These are phyloP conservation scores for Trichoderma virens DNA, from an alignment of 495 filamentous ascomycete species.

Conservation along the genomic window DNA sequence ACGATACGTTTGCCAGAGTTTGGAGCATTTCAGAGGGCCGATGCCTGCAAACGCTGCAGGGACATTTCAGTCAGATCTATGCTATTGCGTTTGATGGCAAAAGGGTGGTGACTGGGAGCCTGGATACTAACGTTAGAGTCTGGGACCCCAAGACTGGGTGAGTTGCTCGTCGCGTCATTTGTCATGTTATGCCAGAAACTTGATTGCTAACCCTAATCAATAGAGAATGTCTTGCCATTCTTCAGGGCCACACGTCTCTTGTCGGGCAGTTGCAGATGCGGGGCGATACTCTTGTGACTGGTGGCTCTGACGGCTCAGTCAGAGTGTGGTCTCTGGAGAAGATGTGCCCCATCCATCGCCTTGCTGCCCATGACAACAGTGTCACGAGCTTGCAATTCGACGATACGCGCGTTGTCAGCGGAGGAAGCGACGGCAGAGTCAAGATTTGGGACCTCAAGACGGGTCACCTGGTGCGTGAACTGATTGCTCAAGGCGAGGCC, in stretches of 20 bases:
- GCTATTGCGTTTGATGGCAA: conserved; percentile 94
- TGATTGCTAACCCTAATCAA: neutral
- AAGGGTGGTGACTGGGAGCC: conserved; percentile 89
- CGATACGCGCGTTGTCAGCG: conserved; percentile 85
- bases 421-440: conserved; percentile 90
- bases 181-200: neutral
- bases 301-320: conserved; percentile 91
- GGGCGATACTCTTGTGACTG: conserved; percentile 87
- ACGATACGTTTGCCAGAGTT: conserved; percentile 92
- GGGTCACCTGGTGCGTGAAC: conserved; percentile 81
- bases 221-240: conserved; percentile 77
- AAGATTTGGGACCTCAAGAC: conserved; percentile 96
- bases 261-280: conserved; percentile 98
- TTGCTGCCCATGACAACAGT: conserved; percentile 97
- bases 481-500: conserved; percentile 81
- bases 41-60: conserved; percentile 80
- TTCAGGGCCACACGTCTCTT: conserved; percentile 93
- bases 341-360: conserved; percentile 81
- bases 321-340: conserved; percentile 89
- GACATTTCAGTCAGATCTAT: conserved; percentile 98
- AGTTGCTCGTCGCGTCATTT: conserved; percentile 22
- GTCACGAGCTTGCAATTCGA: conserved; percentile 97
- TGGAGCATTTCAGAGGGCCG: conserved; percentile 95
- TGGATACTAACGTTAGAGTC: conserved; percentile 93
- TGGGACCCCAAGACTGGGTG: conserved; percentile 92